Conservation (phyloP, 2,329 filamentous ascomycete genomes). For the Fusarium avenaceum region DNA sequence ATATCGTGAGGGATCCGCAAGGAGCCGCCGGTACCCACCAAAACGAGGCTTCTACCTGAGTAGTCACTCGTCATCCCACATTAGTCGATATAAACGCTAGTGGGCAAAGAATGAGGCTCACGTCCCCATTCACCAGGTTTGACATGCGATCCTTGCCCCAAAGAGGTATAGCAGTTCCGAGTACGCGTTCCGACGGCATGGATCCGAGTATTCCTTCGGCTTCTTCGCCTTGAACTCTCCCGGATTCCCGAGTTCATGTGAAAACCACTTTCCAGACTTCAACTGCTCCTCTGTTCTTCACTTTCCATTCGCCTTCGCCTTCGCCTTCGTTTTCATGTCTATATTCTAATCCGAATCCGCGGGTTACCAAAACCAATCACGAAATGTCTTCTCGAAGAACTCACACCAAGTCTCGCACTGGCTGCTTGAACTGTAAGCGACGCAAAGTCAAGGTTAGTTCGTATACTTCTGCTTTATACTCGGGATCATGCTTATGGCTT, state of each 20-base stretch:
- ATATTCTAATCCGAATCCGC: constrained; percentile 38
- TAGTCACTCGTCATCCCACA: not conserved
- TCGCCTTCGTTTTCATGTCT: constrained; percentile 10
- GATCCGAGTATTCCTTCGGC: constrained; percentile 44
- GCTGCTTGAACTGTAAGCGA: constrained; percentile 52
- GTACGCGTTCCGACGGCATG: constrained; percentile 36
- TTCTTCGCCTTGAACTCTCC: constrained; percentile 19
- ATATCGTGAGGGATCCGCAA: not conserved
- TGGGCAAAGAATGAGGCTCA: not conserved
- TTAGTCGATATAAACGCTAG: not conserved
- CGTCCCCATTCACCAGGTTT: not conserved
- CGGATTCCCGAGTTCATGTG: constrained; percentile 12
- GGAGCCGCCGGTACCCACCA: not conserved
- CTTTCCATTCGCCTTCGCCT: constrained; percentile 3
- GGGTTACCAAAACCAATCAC: constrained; percentile 23
- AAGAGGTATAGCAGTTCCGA: constrained; percentile 38
- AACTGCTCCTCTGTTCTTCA: constrained; percentile 11
- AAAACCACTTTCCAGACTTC: constrained; percentile 15
- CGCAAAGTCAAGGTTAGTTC: constrained; percentile 53
- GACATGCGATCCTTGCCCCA: not conserved
- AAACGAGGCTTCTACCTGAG: not conserved
- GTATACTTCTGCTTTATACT: not conserved
- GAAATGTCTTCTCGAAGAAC: constrained; percentile 47
- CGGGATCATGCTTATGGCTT: not conserved
- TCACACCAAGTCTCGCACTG: constrained; percentile 54